Evolutionary conservation across 1,284 basidiomycete species (phyloP), one percentile per base, ranked within the genome.

Genomic region (Ganoderma boninense): DNA sequence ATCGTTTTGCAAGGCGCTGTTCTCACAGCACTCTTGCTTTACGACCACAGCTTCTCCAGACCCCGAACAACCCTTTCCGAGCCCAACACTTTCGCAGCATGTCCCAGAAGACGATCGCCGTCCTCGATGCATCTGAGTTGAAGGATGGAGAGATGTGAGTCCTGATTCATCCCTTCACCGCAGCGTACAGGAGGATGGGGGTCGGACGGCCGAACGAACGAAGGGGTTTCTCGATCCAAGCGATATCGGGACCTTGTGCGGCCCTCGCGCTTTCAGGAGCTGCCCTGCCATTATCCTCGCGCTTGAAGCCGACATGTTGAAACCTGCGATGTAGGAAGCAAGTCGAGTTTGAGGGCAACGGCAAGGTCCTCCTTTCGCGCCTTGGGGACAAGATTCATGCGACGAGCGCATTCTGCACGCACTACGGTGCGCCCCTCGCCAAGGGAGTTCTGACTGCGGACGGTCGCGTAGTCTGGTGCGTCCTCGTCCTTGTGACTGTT

Each of bases 391-490:
- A 92, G 71, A 82, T 92, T 8, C 85, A 92, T 77, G 95, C 95
- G 4, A 97, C 94, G 0, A 93, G 92, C 72, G 93, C 93, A 18
- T 94, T 91, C 82, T 97, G 96, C 83, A 97, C 95, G 3, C 96
- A 97, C 81, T 96, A 95, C 78, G 95, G 95, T 16, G 93, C 95
- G 1, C 92, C 91, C 11, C 85, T 97, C n/a, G 88, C 84, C 8
- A 95, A 96, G 80, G 96, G 96, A 71, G 91, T 95, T 8, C 85
- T 97, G 64, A 90, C 92, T 11, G 87, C 90, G 40, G 92, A 95
- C 77, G 95, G 94, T 8, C 84, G 94, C 73, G 87, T 97, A 52
- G 90, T 94, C 65, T 95, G 95, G 92, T 91, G 75, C 67, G 88
- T 80, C 3, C 62, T 43, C 43, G 23, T 49, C 38, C 2, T 8